Evolutionary conservation across 164 flowering plant species (phyloP).

Genomic region (Vitis rupestris): DNA sequence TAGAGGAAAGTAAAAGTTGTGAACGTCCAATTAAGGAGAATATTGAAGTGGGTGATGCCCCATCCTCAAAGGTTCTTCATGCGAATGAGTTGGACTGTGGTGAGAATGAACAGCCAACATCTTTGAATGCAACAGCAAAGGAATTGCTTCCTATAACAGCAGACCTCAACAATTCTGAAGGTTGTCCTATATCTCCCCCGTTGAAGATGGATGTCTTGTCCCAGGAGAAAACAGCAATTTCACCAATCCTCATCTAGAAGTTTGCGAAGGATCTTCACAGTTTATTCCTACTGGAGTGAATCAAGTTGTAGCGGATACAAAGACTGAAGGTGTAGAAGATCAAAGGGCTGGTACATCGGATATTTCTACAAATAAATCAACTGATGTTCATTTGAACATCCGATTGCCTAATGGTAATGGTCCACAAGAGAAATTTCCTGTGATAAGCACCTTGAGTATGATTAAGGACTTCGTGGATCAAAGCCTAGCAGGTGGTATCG

Average conservation of each 20-base stretch:
- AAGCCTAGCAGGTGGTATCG: conserved; percentile 39
- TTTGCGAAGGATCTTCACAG: conserved; percentile 16
- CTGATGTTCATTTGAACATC: conserved; percentile 63
- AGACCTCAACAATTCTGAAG: conserved; percentile 9
- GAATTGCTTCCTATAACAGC: conserved; percentile 7
- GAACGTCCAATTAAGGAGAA: conserved; percentile 11
- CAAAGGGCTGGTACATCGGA: conserved; percentile 20
- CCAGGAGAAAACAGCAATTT: conserved; percentile 13
- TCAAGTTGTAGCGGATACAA: conserved; percentile 9
- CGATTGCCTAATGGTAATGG: conserved; percentile 63
- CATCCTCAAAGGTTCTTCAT: conserved; percentile 18
- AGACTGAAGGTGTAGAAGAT: conserved; percentile 9
- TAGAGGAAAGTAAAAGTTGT: conserved; percentile 19
- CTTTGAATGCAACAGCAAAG: conserved; percentile 15
- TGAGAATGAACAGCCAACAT: conserved; percentile 21
- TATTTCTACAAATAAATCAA: conserved; percentile 14
- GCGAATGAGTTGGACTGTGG: conserved; percentile 10
- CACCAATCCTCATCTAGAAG: conserved; percentile 16
- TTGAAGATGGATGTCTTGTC: conserved; percentile 15
- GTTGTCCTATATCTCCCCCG: conserved; percentile 14
- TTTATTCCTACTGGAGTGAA: conserved; percentile 10
- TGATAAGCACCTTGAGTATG: conserved; percentile 46
- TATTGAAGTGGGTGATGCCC: not conserved
- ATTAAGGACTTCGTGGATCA: conserved; percentile 61
- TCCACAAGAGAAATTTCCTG: conserved; percentile 55